A percentile compares a stretch with the other conserved stretches of the same genome.
Conservation (phyloP, 2,329 filamentous ascomycete species). For the Fusarium robinianum region DNA sequence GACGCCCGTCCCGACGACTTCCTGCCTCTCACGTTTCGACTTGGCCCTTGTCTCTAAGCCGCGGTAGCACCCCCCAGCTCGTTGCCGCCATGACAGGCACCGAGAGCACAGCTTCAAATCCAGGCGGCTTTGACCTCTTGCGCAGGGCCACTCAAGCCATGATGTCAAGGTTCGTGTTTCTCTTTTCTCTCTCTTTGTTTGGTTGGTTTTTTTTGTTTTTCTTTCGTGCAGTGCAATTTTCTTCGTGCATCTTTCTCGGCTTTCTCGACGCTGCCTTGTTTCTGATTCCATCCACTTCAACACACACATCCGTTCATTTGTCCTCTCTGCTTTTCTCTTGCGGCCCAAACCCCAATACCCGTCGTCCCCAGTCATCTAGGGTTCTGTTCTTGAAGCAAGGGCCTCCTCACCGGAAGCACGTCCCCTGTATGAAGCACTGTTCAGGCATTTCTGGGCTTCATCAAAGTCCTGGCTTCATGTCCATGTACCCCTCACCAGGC, state of each 20-base stretch:
- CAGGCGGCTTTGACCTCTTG: constrained; percentile 60
- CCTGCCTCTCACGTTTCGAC: constrained; percentile 26
- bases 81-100: constrained; percentile 54
- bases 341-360: no score
- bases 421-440: constrained; percentile 11
- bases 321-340: no score
- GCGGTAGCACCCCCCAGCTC: constrained; percentile 32
- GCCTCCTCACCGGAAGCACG: constrained; percentile 4
- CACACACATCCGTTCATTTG: no score
- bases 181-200: constrained; percentile 9
- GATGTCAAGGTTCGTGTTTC: constrained; percentile 62
- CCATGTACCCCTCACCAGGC: constrained; percentile 16
- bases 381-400: constrained; percentile 10
- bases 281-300: no score
- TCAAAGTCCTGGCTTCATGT: constrained; percentile 18
- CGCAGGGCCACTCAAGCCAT: constrained; percentile 65
- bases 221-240: no score
- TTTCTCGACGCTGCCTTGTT: no score
- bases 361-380: constrained; percentile 3
- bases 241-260: no score
- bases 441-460: no score
- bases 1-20: constrained; percentile 26
- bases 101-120: constrained; percentile 47
- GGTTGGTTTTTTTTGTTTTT: not conserved
- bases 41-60: constrained; percentile 31